Conservation (phyloP, 23 red algal genomes). For the Gracilaria domingensis region DNA sequence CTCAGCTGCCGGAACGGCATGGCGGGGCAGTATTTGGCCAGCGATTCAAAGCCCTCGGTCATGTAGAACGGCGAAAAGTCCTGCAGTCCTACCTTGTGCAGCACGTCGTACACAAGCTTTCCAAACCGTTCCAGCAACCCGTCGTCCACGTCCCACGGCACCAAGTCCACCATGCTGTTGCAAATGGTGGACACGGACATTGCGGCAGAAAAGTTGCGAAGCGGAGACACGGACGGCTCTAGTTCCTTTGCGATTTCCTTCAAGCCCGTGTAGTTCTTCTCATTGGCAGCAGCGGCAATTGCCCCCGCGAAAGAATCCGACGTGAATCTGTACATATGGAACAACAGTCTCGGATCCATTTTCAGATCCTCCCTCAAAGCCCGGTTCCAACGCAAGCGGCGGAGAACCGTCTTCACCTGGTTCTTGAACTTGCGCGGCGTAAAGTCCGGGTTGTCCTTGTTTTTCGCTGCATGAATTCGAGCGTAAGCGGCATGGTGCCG, state of each 20-base stretch:
- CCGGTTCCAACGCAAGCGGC: background rate
- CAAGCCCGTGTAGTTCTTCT: background rate
- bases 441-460: background rate
- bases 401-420: background rate
- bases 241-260: background rate
- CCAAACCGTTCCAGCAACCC: background rate
- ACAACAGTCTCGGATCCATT: background rate
- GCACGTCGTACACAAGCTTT: background rate
- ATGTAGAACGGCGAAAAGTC: background rate
- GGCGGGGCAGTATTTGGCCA: background rate
- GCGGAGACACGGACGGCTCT: background rate
- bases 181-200: background rate
- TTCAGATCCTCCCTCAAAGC: background rate
- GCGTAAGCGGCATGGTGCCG: background rate
- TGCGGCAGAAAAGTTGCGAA: background rate
- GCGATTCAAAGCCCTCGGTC: background rate
- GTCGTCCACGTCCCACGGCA: background rate
- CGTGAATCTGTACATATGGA: background rate
- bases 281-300: background rate
- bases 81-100: background rate
- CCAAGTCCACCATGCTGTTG: slow-evolving; percentile 2
- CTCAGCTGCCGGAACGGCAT: background rate
- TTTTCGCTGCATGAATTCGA: background rate
- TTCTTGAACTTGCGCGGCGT: background rate
- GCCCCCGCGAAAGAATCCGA: background rate